Conservation (phyloP, 2,329 filamentous ascomycete species). For the Penicillium sp. region DNA sequence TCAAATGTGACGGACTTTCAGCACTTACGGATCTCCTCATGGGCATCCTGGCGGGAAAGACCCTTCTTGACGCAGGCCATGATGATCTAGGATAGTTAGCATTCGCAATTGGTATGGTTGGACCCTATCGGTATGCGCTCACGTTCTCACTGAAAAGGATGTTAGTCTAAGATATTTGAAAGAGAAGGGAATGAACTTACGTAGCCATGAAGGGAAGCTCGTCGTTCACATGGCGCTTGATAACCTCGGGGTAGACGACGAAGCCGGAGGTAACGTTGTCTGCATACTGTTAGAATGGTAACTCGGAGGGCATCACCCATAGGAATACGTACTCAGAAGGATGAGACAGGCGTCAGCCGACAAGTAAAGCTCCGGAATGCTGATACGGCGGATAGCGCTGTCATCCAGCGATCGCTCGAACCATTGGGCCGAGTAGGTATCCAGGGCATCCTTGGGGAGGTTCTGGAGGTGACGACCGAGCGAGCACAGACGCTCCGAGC, state of each 20-base stretch:
- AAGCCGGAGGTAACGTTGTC: conserved; percentile 66
- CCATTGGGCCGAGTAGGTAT: conserved; percentile 70
- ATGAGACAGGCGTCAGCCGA: conserved; percentile 57
- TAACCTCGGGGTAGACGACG: conserved; percentile 73
- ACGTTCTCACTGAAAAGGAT: conserved; percentile 31
- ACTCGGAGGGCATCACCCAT: neutral
- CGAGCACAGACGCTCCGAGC: conserved; percentile 57
- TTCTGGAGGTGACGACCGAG: conserved; percentile 55
- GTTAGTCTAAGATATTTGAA: conserved; percentile 15
- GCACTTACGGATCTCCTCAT: conserved; percentile 69
- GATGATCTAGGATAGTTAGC: conserved; percentile 56
- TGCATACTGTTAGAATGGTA: conserved; percentile 28
- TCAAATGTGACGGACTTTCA: neutral
- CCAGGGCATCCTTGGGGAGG: conserved; percentile 53
- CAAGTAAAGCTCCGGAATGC: conserved; percentile 63
- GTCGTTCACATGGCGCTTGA: conserved; percentile 62
- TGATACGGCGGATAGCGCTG: conserved; percentile 57
- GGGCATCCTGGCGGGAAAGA: conserved; percentile 70
- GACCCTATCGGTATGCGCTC: conserved; percentile 3
- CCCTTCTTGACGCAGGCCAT: conserved; percentile 72
- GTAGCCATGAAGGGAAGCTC: conserved; percentile 87
- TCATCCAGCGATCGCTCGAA: conserved; percentile 76
- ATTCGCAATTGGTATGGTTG: conserved; percentile 10
- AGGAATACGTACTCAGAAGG: conserved; percentile 29
- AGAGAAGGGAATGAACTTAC: conserved; percentile 32